Percentiles rank a stretch among this genome's conserved stretches.
These are phyloP conservation scores for Penicillium sp. DNA, from an alignment of 2,329 filamentous ascomycete genomes.

Conservation along the genomic window DNA sequence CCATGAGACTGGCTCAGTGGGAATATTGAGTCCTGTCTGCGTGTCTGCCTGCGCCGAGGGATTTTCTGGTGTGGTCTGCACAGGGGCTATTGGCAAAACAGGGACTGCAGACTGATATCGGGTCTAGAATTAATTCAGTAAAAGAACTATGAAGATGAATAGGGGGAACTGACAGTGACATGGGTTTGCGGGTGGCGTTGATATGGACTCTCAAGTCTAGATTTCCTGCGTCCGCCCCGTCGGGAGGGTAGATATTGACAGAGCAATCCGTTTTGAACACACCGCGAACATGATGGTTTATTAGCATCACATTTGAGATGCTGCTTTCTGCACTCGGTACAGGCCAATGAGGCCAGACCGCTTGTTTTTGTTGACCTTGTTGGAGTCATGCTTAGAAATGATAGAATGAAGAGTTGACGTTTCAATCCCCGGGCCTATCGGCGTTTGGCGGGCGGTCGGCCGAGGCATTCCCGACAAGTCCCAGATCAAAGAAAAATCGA, in stretches of 20 bases:
- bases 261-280: slow-evolving; percentile 53
- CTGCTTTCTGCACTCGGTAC: slow-evolving; percentile 49
- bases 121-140: slow-evolving; percentile 2
- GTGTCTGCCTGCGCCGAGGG: slow-evolving; percentile 15
- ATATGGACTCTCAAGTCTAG: slow-evolving; percentile 21
- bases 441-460: slow-evolving; percentile 2
- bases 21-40: slow-evolving; percentile 15
- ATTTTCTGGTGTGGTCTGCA: slow-evolving; percentile 18
- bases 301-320: slow-evolving; percentile 73
- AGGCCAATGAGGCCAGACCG: slow-evolving; percentile 41
- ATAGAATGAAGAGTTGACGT: neutral
- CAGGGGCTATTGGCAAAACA: slow-evolving; percentile 7
- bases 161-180: slow-evolving; percentile 9
- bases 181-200: slow-evolving; percentile 9
- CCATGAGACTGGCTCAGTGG: slow-evolving; percentile 21
- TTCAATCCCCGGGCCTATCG: slow-evolving; percentile 4
- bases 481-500: neutral
- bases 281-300: slow-evolving; percentile 63
- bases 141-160: neutral
- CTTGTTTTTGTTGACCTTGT: slow-evolving; percentile 24
- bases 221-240: slow-evolving; percentile 52
- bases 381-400: slow-evolving; percentile 14
- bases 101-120: slow-evolving; percentile 9
- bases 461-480: neutral
- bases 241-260: slow-evolving; percentile 72